These are phyloP conservation scores for Fonsecaea monophora DNA, from an alignment of 2,329 filamentous ascomycete genomes.

Conservation along the genomic window DNA sequence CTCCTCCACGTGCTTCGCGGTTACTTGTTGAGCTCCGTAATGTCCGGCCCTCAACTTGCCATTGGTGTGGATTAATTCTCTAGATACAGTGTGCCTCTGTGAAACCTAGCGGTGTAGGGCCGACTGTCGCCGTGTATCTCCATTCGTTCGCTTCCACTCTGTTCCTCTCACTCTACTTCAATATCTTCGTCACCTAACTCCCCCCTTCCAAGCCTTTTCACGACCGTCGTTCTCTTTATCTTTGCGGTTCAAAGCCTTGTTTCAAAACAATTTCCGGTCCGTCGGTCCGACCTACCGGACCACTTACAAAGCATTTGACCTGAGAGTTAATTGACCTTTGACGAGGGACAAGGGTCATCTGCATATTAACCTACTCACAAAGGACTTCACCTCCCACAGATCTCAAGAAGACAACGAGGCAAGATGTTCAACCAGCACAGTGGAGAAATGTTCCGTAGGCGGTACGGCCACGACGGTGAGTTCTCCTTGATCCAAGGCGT, in stretches of 20 bases:
- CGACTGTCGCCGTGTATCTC: constrained; percentile 6
- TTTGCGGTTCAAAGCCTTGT: neutral
- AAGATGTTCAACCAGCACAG: constrained; percentile 33
- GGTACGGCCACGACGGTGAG: constrained; percentile 29
- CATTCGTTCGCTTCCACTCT: constrained; percentile 13
- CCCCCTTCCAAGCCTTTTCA: constrained; percentile 8
- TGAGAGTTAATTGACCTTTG: neutral
- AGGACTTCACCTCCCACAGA: neutral
- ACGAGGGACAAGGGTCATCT: neutral
- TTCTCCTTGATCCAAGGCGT: neutral
- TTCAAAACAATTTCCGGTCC: neutral
- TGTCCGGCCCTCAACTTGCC: neutral
- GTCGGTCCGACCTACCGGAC: neutral
- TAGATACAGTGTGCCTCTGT: neutral
- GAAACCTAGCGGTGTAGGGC: neutral
- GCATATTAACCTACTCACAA: neutral
- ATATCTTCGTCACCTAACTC: neutral
- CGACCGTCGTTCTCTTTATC: neutral
- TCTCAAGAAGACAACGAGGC: constrained; percentile 1
- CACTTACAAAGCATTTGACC: neutral
- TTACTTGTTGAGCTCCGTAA: constrained; percentile 10
- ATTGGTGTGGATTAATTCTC: neutral
- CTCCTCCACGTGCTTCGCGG: constrained; percentile 10
- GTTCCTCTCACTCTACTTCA: neutral
- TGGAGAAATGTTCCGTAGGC: constrained; percentile 30